Evolutionary conservation across 2,329 filamentous ascomycete species (phyloP), one percentile per base, ranked within the genome.

Genomic region (Fusarium austroafricanum): DNA sequence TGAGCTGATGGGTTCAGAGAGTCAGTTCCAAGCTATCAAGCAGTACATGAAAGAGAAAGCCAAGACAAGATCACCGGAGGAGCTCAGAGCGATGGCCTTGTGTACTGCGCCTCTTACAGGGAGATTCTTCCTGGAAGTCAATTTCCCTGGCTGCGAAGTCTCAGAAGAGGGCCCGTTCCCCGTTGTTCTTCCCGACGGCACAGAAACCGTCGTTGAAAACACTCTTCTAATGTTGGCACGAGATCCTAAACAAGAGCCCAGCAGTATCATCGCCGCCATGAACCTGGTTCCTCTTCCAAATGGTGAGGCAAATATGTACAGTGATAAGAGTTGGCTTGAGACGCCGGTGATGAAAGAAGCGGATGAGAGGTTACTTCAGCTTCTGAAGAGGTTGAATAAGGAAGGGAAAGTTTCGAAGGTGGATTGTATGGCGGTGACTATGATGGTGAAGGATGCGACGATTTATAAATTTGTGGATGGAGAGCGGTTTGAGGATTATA

Each of bases 401-500:
- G 10, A 56, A 7, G 53, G 44, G 0, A 50, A 40, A 15, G 20
- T 50, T 6, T 56, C 53, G 0, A 33, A 15, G 7, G 17, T 20
- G 6, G 53, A 56, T 23, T 56, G 53, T 10, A 49, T 56, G 53
- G 53, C 53, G 15, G 44, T 50, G 15, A 49, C 37, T 2, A 7
- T 56, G 44, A 50, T 56, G 42, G 53, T 4, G 1, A 40, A 33
- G 4, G 53, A 56, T 35, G 53, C 10, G n/a, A 56, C 43, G 15
- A 42, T 50, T 6, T 56, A 56, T 8, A 31, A n/a, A 17, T 56
- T 56, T 35, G 52, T 55, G 6, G 53, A 50, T 20, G 53, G 53
- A 14, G 53, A 56, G 18, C 26, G 21, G 10, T 56, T 56, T 28
- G 35, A 50, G 31, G 53, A 56, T 33, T 56, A 56, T n/a, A 50